Conservation (phyloP, 2,329 filamentous ascomycete species). For the Penicillium sp. region DNA sequence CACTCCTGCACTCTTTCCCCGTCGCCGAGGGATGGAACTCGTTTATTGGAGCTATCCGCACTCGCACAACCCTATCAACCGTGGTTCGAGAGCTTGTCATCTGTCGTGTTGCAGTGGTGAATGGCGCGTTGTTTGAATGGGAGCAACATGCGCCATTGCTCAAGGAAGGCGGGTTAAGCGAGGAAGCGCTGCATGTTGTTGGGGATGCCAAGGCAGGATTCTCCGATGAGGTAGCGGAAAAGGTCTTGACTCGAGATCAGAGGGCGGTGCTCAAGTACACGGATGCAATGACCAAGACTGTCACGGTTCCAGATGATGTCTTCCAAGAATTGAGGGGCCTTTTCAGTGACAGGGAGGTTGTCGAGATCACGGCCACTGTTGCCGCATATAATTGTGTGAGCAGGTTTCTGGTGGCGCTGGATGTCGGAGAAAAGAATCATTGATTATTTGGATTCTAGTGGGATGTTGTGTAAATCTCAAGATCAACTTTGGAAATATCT, state of each 20-base stretch:
- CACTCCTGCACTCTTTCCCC: conserved; percentile 52
- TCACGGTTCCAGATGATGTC: conserved; percentile 63
- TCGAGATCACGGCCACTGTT: conserved; percentile 74
- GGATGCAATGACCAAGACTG: conserved; percentile 76
- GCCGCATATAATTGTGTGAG: conserved; percentile 82
- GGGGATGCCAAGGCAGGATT: conserved; percentile 30
- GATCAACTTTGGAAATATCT: not conserved
- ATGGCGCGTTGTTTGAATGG: conserved; percentile 83
- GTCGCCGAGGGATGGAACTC: conserved; percentile 56
- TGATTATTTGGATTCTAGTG: not conserved
- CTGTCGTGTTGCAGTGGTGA: conserved; percentile 72
- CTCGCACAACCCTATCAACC: conserved; percentile 46
- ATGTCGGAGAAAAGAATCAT: conserved; percentile 50
- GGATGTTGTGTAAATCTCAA: not conserved
- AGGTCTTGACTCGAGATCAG: conserved; percentile 54
- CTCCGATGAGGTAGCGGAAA: conserved; percentile 22
- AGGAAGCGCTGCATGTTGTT: conserved; percentile 39
- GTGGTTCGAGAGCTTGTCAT: conserved; percentile 70
- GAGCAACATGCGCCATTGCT: conserved; percentile 71
- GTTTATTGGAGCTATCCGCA: conserved; percentile 54
- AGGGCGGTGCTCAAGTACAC: conserved; percentile 67
- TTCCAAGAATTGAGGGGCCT: conserved; percentile 58
- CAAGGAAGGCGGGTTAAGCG: conserved; percentile 52
- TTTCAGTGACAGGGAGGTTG: conserved; percentile 67
- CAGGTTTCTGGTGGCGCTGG: conserved; percentile 73